Evolutionary conservation across 805 yeast genomes (phyloP).

Genomic region (Candida ascalaphidarum): DNA sequence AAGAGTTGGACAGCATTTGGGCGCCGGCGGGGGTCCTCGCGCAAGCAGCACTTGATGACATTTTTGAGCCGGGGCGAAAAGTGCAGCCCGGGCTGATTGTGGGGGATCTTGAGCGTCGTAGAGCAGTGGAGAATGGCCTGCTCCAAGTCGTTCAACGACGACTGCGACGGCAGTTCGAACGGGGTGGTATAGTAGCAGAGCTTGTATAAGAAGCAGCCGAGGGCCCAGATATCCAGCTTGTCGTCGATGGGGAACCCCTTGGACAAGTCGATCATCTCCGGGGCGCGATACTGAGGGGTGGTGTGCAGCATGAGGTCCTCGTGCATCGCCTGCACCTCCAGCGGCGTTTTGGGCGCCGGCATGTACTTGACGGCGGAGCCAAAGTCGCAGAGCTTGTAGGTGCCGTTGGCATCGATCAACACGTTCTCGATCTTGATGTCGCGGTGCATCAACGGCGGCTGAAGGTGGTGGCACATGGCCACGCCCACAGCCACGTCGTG

Average conservation of each 20-base stretch:
- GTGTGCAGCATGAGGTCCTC: slow-evolving; percentile 72
- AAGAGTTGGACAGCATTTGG: slow-evolving; percentile 68
- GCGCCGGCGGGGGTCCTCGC: slow-evolving; percentile 60
- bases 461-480: slow-evolving; percentile 66
- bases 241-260: slow-evolving; percentile 69
- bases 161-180: slow-evolving; percentile 47
- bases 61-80: slow-evolving; percentile 59
- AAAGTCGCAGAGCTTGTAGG: slow-evolving; percentile 71
- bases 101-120: slow-evolving; percentile 34
- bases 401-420: slow-evolving; percentile 47
- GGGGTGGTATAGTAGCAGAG: slow-evolving; percentile 79
- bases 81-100: slow-evolving; percentile 37
- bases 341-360: slow-evolving; percentile 53
- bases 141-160: slow-evolving; percentile 37
- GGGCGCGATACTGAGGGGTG: slow-evolving; percentile 78
- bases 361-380: slow-evolving; percentile 68
- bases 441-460: slow-evolving; percentile 66
- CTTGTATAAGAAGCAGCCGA: slow-evolving; percentile 72
- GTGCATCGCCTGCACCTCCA: slow-evolving; percentile 51
- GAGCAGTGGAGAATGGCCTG: slow-evolving; percentile 51
- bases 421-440: slow-evolving; percentile 83
- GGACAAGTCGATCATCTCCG: slow-evolving; percentile 74
- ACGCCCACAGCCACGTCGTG: slow-evolving; percentile 65
- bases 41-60: slow-evolving; percentile 50
- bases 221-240: slow-evolving; percentile 80